Evolutionary conservation across 768 basidiomycete genomes (phyloP), one percentile per base, ranked within the genome.

Genomic region (Serendipita sp.): DNA sequence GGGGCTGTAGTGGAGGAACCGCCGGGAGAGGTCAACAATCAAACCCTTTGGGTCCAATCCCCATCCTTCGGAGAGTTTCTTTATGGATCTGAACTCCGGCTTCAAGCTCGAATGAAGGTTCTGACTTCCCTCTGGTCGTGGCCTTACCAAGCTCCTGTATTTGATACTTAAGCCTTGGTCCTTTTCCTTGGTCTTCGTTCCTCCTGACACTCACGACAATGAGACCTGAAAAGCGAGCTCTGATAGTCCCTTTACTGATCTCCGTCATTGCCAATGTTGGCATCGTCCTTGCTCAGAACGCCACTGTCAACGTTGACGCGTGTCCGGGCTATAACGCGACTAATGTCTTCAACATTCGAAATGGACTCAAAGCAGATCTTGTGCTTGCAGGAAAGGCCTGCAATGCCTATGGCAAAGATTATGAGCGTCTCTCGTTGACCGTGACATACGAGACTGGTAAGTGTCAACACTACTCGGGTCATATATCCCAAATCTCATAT

Each of bases 401-500:
- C 74, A 79, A 81, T 66, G 79, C 84, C 24, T 86, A 81, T 72
- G 86, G 85, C 2, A 66, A 71, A 3, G 85, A 86, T 69, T 75
- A 81, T 45, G 54, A 75, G 45, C 72, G 73, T 41, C 73, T 88
- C 37, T 72, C 73, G 13, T 71, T 86, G 60, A 72, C 72, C 28
- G 83, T 86, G 38, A 78, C 76, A 0, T 85, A 86, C 65, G 83
- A 86, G 70, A 83, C 83, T 1, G 79, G 81, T 82, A 67, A 48
- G 74, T 70, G 37, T 28, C 5, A 5, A 7, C 10, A 3, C 44
- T 11, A 18, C n/a, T 37, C 2, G 35, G 5, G 1, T n/a, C 48
- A 62, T 63, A 11, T 45, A 10, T 56, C 38, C 1, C 65, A 16
- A 68, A 10, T 30, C 24, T 7, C 41, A 7, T 13, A 41, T 32